Evolutionary conservation across 306 rosid species (phyloP), one percentile per base, ranked within the genome.

Genomic region (Medicago arabica): DNA sequence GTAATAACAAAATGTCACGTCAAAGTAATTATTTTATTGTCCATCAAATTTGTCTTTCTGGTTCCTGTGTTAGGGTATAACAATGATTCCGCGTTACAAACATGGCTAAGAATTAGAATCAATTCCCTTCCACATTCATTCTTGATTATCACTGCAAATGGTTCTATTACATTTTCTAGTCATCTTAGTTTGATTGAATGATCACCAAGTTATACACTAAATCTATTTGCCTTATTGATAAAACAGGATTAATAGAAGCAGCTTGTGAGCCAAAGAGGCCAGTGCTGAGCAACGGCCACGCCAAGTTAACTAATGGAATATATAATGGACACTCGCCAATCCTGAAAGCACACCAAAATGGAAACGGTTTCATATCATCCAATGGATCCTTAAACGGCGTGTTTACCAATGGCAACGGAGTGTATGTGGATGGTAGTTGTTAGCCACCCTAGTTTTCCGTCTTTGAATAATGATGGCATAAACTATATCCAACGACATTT

Each of bases 231-330:
- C 17, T 60, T n/a, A 54, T 66, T 31, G 55, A 49, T 40, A 36
- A 51, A 31, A 76, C 88, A 92, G 97, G 97, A 79, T 82, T 92
- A 63, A 89, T 92, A 62, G 89, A 88, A 77, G 91, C 91, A 44
- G 86, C 96, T 63, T 82, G 88, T 74, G 89, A 85, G 43, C 78
- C 19, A 8, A 85, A 47, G 84, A 83, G 65, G 72, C 51, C 80
- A 46, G 67, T 31, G 21, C 67, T 11, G 38, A 80, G 21, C 62
- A 82, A 85, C 16, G 89, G 89, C 54, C 81, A 81, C 8, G 6
- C 44, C 68, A 88, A 70, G 85, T 23, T 81, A 3, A 2, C 81
- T 28, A 85, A 76, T 55, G 91, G 84, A 67, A 69, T 51, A 25
- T 85, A 11, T 3, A 60, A 86, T 25, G 91, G 93, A 63, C 91